These are phyloP conservation scores for Golubevia sp. DNA, from an alignment of 1,284 basidiomycete genomes.

Conservation along the genomic window DNA sequence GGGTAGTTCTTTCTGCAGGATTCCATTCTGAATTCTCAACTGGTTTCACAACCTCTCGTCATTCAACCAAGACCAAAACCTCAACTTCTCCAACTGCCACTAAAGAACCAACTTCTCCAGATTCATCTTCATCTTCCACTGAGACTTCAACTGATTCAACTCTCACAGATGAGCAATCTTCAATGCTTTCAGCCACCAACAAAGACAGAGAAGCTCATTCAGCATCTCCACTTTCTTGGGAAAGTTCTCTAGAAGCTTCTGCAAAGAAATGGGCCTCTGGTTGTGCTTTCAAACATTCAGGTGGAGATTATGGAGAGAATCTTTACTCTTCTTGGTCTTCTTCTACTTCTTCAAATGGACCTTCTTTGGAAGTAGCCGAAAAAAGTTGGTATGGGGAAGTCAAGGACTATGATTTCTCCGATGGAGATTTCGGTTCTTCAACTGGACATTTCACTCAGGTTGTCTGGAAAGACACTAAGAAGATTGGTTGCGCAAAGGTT, in stretches of 20 bases:
- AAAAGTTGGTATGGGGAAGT: too few relatives aligned
- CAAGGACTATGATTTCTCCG: too few relatives aligned
- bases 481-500: conserved; percentile 4
- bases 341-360: too few relatives aligned
- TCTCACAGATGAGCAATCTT: background rate
- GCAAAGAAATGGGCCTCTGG: too few relatives aligned
- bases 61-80: background rate
- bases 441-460: conserved; percentile 12
- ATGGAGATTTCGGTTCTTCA: too few relatives aligned
- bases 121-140: background rate
- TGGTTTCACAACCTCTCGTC: background rate
- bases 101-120: background rate
- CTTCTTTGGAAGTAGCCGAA: too few relatives aligned
- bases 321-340: too few relatives aligned
- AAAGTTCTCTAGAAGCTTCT: background rate
- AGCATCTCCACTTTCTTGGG: background rate
- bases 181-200: background rate
- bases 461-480: conserved; percentile 9
- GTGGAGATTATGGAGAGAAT: too few relatives aligned
- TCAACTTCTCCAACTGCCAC: background rate
- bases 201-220: background rate
- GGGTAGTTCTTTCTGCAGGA: background rate
- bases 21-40: background rate
- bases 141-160: background rate
- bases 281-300: too few relatives aligned